Evolutionary conservation across 441 rosid genomes (phyloP), one percentile per base, ranked within the genome.

Genomic region (Gossypium gossypioides): DNA sequence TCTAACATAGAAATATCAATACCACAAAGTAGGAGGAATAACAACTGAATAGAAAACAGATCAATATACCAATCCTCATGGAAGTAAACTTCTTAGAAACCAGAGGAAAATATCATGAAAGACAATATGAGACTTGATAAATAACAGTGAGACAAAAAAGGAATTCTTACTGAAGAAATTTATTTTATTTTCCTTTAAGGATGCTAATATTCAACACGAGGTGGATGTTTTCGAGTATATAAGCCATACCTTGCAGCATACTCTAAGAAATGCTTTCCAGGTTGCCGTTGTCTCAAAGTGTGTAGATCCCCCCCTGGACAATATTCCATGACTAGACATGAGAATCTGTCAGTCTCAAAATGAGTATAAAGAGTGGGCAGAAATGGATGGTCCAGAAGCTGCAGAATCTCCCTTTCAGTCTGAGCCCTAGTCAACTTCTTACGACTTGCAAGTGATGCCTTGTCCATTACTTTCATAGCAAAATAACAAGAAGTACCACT

Each of bases 241-340:
- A 77, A 77, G 71, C 55, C 86, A 80, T 83, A 94, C 98, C 96
- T 87, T 70, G 96, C 97, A 85, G 99, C 97, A 71, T 94, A 89
- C 77, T 94, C 97, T 0, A 97, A 89, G 81, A 94, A 94, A 81
- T 92, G 94, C 79, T 92, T 95, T 72, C 97, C 94, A 0, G 94
- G 97, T 69, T 95, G 97, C 2, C 93, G 87, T 77, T 95, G 99
- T 75, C 99, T 88, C 73, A 95, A 78, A 34, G 97, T 85, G 71
- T 95, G 99, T 27, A 95, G 85, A 85, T 95, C 97, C 70, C 99
- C 99, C 19, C 99, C 99, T 6, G 98, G 98, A 68, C 98, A 93
- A 65, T 85, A 91, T 61, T 93, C 98, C 97, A 93, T 91, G 56
- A 93, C 97, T 84, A 93, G 85, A 75, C 98, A 91, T 15, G 95